phyloP scores from a whole-genome alignment of 768 basidiomycete species.

The Suillus lakei region DNA sequence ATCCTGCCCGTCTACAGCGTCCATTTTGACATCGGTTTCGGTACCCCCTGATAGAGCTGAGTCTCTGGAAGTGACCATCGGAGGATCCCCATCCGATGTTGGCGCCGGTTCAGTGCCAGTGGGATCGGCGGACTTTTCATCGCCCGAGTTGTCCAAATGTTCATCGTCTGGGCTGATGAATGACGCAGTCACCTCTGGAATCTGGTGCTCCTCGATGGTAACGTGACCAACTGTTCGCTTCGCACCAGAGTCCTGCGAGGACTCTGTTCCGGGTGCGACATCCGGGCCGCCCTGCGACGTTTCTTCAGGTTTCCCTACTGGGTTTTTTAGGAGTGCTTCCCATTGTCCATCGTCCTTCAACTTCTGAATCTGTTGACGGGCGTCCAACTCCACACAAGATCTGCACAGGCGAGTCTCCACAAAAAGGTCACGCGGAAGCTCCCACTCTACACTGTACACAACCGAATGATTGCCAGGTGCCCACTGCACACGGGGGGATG shows the following conservation, averaged over 20 bases:
- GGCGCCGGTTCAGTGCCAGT: not conserved
- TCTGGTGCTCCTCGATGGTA: not conserved
- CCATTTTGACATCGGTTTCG: not conserved
- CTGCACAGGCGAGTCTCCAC: slow-evolving; percentile 40
- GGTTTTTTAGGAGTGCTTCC: slow-evolving; percentile 13
- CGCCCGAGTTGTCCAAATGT: not conserved
- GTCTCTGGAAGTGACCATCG: not conserved
- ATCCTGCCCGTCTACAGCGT: not conserved
- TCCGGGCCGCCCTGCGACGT: not conserved
- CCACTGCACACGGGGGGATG: slow-evolving; percentile 44
- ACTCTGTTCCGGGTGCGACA: not conserved
- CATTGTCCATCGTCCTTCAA: slow-evolving; percentile 29
- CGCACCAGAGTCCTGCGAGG: not conserved
- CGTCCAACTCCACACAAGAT: slow-evolving; percentile 41
- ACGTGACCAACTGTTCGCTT: not conserved
- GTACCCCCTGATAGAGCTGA: not conserved
- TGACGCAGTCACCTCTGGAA: not conserved
- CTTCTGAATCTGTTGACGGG: slow-evolving; percentile 23
- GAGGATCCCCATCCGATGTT: not conserved
- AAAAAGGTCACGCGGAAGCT: slow-evolving; percentile 50
- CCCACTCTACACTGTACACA: slow-evolving; percentile 56
- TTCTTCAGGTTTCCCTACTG: not conserved
- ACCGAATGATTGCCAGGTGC: slow-evolving; percentile 56
- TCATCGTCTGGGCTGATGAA: not conserved
- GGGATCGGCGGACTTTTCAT: not conserved